phyloP scores from a whole-genome alignment of 164 flowering plant species.

The Dillenia turbinata region DNA sequence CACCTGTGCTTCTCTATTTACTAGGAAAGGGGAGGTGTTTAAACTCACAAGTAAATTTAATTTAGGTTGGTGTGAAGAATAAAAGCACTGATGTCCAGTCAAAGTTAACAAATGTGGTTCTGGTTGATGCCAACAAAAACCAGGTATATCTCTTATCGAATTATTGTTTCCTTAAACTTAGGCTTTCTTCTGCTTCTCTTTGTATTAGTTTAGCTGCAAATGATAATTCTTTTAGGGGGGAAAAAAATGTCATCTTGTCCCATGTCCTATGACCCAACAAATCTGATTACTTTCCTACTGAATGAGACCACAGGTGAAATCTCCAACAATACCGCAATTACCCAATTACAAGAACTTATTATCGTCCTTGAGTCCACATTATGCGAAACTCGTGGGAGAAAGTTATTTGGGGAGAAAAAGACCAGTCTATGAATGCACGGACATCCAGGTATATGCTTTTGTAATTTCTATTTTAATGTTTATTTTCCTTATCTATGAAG shows the following conservation, averaged over 20 bases:
- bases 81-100: constrained; percentile 82
- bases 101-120: constrained; percentile 64
- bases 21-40: too few species aligned
- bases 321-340: constrained; percentile 72
- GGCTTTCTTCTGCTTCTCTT: neutral
- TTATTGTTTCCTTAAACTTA: too few species aligned
- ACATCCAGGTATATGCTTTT: constrained; percentile 61
- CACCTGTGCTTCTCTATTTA: too few species aligned
- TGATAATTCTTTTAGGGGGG: neutral
- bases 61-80: constrained; percentile 90
- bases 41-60: too few species aligned
- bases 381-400: constrained; percentile 89
- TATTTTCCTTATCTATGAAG: too few species aligned
- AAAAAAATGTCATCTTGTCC: neutral
- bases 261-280: too few species aligned
- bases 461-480: neutral
- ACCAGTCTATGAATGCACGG: constrained; percentile 87
- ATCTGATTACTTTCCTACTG: constrained; percentile 8
- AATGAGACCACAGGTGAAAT: constrained; percentile 48
- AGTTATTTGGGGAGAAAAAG: constrained; percentile 81
- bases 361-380: constrained; percentile 67
- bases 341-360: constrained; percentile 76
- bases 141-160: constrained; percentile 47
- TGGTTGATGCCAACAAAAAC: constrained; percentile 86
- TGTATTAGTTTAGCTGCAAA: neutral